These are phyloP conservation scores for Penstemon eatonii DNA, from an alignment of 257 asterid genomes.

Conservation along the genomic window DNA sequence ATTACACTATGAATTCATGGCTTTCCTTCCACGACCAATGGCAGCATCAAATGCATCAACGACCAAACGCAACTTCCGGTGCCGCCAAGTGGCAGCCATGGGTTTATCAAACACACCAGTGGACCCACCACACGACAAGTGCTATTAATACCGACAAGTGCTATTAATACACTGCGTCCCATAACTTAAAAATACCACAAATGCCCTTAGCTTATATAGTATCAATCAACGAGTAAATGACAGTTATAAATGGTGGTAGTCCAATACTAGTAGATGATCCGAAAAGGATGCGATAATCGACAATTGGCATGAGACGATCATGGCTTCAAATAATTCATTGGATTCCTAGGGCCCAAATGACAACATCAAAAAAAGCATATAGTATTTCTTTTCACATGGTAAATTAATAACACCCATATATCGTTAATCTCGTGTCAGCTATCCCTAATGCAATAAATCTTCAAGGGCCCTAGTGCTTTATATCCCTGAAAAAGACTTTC, in stretches of 20 bases:
- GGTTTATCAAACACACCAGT: background rate
- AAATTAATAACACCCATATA: conserved; percentile 5
- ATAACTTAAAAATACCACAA: background rate
- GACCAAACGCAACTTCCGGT: background rate
- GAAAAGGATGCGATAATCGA: background rate
- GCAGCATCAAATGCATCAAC: background rate
- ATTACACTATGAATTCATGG: no score
- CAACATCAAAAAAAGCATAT: conserved; percentile 22
- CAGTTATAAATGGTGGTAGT: conserved; percentile 11
- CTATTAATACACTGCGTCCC: background rate
- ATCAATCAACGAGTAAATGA: conserved; percentile 6
- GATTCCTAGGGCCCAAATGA: conserved; percentile 32
- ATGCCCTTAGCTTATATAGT: background rate
- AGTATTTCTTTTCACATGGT: conserved; percentile 7
- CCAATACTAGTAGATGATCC: background rate
- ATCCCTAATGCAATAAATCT: conserved; percentile 16
- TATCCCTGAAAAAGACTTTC: background rate
- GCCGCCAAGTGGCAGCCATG: background rate
- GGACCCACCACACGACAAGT: background rate
- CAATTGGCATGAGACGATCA: background rate
- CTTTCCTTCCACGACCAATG: background rate
- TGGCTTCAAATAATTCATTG: conserved; percentile 28
- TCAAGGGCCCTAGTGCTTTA: conserved; percentile 15
- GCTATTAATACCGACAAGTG: background rate
- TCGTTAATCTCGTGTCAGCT: conserved; percentile 18